Evolutionary conservation across 2,329 filamentous ascomycete species (phyloP).

Genomic region (Trichoderma semiorbis): DNA sequence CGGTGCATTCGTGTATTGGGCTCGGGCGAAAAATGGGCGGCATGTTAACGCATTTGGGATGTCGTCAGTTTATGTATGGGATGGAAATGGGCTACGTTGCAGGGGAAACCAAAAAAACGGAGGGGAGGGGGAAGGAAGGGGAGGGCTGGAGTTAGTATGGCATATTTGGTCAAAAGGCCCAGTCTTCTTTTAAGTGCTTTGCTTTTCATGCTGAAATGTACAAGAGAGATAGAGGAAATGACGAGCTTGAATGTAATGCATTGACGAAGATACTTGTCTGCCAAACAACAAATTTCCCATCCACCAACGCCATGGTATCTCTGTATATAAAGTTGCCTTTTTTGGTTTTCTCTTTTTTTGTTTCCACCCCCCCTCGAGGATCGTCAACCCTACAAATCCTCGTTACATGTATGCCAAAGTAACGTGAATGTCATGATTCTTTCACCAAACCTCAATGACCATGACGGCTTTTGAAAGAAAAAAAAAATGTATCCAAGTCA

Average conservation of each 20-base stretch:
- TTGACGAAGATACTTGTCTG: neutral
- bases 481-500: neutral
- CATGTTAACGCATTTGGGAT: conserved; percentile 3
- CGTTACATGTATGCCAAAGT: neutral
- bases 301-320: conserved; percentile 21
- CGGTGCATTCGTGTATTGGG: conserved; percentile 9
- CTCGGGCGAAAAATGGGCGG: conserved; percentile 4
- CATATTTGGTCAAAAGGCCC: conserved; percentile 9
- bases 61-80: neutral
- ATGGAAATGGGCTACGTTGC: conserved; percentile 4
- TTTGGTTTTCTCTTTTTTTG: neutral
- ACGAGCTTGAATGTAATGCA: conserved; percentile 12
- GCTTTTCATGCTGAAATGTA: conserved; percentile 31
- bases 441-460: neutral
- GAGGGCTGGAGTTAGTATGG: neutral
- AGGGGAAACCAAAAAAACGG: conserved; percentile 14
- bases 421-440: neutral
- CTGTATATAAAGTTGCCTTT: neutral
- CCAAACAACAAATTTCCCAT: neutral
- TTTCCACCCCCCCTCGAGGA: neutral
- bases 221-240: conserved; percentile 31
- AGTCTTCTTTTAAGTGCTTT: conserved; percentile 1
- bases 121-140: neutral
- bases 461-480: neutral
- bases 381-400: neutral